These are phyloP conservation scores for Beauveria brongniartii DNA, from an alignment of 2,329 filamentous ascomycete species.

Conservation along the genomic window DNA sequence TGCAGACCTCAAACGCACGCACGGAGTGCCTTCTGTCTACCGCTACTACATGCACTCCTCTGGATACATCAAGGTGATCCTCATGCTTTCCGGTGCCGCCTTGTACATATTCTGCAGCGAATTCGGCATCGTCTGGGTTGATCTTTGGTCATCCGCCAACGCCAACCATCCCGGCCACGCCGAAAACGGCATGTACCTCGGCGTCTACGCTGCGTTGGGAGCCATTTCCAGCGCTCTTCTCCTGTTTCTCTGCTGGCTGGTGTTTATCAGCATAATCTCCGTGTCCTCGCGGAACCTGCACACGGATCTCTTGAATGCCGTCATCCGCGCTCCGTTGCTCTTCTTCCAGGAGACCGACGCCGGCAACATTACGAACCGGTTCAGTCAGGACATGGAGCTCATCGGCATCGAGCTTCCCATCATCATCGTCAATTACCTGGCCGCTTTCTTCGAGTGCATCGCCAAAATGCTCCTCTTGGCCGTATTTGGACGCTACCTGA, in stretches of 20 bases:
- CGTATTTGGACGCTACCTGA: constrained; percentile 11
- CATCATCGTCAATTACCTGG: constrained; percentile 14
- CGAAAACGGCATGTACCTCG: constrained; percentile 16
- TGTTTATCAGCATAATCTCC: not conserved
- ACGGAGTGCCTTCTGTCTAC: constrained; percentile 14
- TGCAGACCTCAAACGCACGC: constrained; percentile 7
- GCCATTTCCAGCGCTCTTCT: not conserved
- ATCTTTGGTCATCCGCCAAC: constrained; percentile 20
- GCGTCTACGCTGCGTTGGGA: constrained; percentile 7
- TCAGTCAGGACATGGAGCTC: constrained; percentile 32
- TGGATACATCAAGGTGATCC: constrained; percentile 10
- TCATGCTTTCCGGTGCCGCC: constrained; percentile 12
- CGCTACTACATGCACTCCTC: constrained; percentile 16
- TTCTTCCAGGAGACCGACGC: constrained; percentile 29
- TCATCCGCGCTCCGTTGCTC: constrained; percentile 19
- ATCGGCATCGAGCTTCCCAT: constrained; percentile 29
- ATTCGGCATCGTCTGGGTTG: constrained; percentile 19
- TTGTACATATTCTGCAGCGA: constrained; percentile 15
- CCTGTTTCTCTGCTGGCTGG: not conserved
- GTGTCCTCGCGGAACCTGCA: constrained; percentile 9
- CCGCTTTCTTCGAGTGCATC: not conserved
- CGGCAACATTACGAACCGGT: constrained; percentile 27
- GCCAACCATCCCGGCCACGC: constrained; percentile 12
- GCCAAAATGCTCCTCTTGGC: not conserved
- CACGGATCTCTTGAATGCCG: not conserved